phyloP scores from a whole-genome alignment of 164 flowering plant species.

The Berberis thunbergii region DNA sequence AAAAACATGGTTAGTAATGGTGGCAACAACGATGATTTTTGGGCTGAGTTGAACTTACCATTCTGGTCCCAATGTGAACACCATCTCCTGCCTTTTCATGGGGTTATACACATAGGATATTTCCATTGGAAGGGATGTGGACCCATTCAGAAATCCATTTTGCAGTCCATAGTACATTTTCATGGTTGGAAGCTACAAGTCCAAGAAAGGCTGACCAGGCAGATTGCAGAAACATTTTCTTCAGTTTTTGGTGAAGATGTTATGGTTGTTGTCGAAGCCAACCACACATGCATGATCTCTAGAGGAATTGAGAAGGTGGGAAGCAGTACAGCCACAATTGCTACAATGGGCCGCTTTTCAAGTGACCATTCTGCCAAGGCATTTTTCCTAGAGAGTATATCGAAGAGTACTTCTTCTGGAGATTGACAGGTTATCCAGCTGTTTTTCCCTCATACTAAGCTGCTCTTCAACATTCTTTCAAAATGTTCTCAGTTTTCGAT shows the following conservation, averaged over 20 bases:
- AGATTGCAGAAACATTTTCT: constrained; percentile 81
- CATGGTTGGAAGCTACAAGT: constrained; percentile 92
- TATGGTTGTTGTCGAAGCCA: constrained; percentile 88
- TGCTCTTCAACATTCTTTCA: too few relatives aligned
- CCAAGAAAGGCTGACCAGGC: constrained; percentile 87
- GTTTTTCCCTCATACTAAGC: too few relatives aligned
- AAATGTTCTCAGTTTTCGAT: too few relatives aligned
- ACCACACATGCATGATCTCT: constrained; percentile 89
- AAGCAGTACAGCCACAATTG: constrained; percentile 84
- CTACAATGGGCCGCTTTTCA: constrained; percentile 72
- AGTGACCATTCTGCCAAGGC: constrained; percentile 51
- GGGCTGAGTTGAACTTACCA: constrained; percentile 55
- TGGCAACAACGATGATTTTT: constrained; percentile 18
- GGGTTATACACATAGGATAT: constrained; percentile 86
- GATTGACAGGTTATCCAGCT: constrained; percentile 7
- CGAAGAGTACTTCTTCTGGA: constrained; percentile 18
- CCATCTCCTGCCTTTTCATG: constrained; percentile 91
- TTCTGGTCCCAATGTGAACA: constrained; percentile 97
- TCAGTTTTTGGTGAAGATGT: constrained; percentile 53
- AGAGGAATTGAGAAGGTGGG: constrained; percentile 92
- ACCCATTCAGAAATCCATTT: constrained; percentile 35
- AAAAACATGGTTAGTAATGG: constrained; percentile 13
- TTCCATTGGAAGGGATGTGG: constrained; percentile 24
- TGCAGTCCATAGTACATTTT: constrained; percentile 72
- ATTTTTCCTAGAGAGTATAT: constrained; percentile 51